Conservation (phyloP, 2,329 filamentous ascomycete species). For the Sporothrix protearum region DNA sequence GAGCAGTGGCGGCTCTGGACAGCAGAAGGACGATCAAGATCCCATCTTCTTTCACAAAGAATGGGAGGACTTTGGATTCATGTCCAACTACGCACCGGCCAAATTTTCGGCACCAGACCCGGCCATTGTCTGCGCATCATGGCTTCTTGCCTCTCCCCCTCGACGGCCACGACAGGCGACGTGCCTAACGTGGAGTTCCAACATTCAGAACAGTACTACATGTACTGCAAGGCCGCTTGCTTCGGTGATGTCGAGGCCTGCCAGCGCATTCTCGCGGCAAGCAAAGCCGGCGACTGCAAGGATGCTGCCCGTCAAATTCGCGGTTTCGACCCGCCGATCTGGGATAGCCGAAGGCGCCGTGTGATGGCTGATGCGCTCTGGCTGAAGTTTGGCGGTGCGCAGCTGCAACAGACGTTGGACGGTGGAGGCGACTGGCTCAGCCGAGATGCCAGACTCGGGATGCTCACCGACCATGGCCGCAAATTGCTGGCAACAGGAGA, state of each 20-base stretch:
- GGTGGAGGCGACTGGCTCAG: neutral
- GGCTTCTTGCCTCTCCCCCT: neutral
- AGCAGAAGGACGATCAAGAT: neutral
- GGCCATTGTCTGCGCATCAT: neutral
- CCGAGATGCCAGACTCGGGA: neutral
- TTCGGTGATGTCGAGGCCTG: neutral
- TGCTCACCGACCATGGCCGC: neutral
- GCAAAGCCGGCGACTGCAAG: neutral
- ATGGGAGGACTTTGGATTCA: neutral
- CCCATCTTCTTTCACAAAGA: constrained; percentile 6
- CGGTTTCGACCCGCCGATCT: neutral
- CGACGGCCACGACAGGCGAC: neutral
- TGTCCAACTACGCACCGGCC: neutral
- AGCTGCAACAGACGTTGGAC: neutral
- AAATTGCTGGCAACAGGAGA: neutral
- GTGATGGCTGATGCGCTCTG: neutral
- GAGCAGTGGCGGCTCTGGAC: neutral
- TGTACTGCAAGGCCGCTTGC: neutral
- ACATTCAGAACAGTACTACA: neutral
- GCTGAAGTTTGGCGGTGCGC: neutral
- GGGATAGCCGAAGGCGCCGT: neutral
- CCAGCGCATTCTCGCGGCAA: neutral
- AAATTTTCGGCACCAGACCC: neutral
- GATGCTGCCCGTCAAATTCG: neutral
- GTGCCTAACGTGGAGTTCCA: neutral